These are phyloP conservation scores for Myxozyma sirexii DNA, from an alignment of 805 yeast genomes.

Conservation along the genomic window DNA sequence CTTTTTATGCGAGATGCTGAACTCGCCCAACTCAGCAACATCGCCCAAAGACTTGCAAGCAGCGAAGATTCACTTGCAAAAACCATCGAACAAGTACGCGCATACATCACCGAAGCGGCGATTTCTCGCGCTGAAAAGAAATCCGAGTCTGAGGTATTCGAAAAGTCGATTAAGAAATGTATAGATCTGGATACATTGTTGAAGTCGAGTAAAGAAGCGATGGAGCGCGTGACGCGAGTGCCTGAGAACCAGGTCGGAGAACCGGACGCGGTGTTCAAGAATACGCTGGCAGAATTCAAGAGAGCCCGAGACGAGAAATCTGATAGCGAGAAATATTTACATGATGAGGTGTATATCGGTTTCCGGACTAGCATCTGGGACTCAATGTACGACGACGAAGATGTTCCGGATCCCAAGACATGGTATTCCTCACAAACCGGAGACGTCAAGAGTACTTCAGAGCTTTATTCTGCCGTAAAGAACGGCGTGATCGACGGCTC, in stretches of 20 bases:
- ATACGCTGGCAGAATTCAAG: not conserved
- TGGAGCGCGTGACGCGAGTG: not conserved
- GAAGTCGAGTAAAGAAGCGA: not conserved
- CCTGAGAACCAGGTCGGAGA: conserved; percentile 4
- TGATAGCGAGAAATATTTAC: conserved; percentile 16
- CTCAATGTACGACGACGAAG: conserved; percentile 23
- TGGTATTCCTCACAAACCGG: conserved; percentile 20
- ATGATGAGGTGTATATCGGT: not conserved
- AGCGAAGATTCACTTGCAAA: not conserved
- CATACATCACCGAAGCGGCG: not conserved
- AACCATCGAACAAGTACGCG: not conserved
- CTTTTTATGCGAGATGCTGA: conserved; percentile 3
- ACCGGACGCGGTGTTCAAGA: conserved; percentile 1
- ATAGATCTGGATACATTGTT: not conserved
- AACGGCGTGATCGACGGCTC: conserved; percentile 6
- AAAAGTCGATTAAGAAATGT: not conserved
- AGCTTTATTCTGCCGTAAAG: not conserved
- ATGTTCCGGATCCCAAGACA: conserved; percentile 14
- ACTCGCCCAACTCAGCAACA: not conserved
- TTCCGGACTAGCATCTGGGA: conserved; percentile 24
- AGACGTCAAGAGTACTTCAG: not conserved
- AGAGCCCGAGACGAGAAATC: not conserved
- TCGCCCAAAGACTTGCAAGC: not conserved
- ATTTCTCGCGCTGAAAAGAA: conserved; percentile 1
- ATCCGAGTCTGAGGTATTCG: conserved; percentile 5